Evolutionary conservation across 1,284 basidiomycete genomes (phyloP), one percentile per base, ranked within the genome.

Genomic region (Boletellus sp.): DNA sequence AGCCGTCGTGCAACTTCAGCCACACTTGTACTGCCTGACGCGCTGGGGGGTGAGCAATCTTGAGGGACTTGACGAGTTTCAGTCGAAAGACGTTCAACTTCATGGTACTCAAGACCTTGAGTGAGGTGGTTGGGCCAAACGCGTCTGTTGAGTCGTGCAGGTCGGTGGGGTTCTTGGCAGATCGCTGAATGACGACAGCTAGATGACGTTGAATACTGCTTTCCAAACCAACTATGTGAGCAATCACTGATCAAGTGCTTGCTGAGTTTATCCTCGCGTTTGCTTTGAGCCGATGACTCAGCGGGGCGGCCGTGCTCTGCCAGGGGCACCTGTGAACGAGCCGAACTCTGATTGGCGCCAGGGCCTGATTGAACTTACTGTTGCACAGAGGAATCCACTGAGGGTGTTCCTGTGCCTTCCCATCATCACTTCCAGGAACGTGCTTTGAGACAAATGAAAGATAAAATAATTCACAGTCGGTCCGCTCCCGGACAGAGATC

Each of bases 391-490:
- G 72, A 35, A 64, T 60, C 83, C 85, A 90, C 49, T 79, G 82
- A 35, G 85, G 84, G 60, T 89, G 83, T 56, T 71, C 67, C 59
- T 68, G 64, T 48, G 59, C 58, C 49, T 78, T 75, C 52, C 74
- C 74, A 24, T 75, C 72, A 19, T 81, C 78, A 30, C 73, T 68
- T 21, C 67, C 65, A 32, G 72, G 68, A 40, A 67, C 63, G 40
- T 78, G 68, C 46, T 77, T 79, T 47, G 74, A 72, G 55, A 86
- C 73, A 61, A 74, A 77, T 33, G 85, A 85, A 48, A 95, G 73
- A 69, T 94, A 96, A 64, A 88, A 91, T 38, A 92, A 69, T 70
- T 97, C 94, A 45, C 88, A 85, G 62, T 97, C 95, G n/a, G 71
- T 75, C 35, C 95, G 78, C 65, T 96, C 93, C 55, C 79, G 81